A percentile compares a stretch with the other conserved stretches of the same genome.
Conservation (phyloP, 2,329 filamentous ascomycete species). For the Lasiodiplodia hormozganensis region DNA sequence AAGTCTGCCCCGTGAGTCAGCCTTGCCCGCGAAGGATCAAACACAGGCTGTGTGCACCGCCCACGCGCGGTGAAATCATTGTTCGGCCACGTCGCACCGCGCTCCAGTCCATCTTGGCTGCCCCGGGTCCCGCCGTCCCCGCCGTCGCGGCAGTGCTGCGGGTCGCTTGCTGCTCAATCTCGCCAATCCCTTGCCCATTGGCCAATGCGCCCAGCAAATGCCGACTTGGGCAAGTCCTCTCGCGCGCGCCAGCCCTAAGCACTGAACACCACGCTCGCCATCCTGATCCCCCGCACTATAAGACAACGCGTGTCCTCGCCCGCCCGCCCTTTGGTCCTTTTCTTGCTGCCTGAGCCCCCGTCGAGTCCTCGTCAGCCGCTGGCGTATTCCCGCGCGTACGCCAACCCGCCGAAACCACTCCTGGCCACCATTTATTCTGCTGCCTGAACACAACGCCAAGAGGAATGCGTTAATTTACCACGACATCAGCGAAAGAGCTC, state of each 20-base stretch:
- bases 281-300: neutral
- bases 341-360: slow-evolving; percentile 6
- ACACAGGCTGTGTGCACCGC: slow-evolving; percentile 7
- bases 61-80: neutral
- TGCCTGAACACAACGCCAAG: slow-evolving; percentile 17
- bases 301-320: slow-evolving; percentile 14
- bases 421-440: slow-evolving; percentile 11
- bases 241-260: neutral
- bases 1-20: slow-evolving; percentile 31
- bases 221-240: slow-evolving; percentile 2
- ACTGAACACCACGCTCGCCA: slow-evolving; percentile 4
- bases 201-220: slow-evolving; percentile 16
- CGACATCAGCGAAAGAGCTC: neutral
- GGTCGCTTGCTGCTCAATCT: neutral
- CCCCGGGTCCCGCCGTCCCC: slow-evolving; percentile 1
- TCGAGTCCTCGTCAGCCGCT: neutral
- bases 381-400: neutral
- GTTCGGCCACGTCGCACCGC: neutral
- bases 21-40: slow-evolving; percentile 21
- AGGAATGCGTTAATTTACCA: neutral
- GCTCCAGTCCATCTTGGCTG: neutral
- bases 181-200: neutral
- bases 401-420: neutral
- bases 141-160: neutral
- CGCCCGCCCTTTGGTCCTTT: neutral